Base-by-base conservation (phyloP, 495 filamentous ascomycete species). In the Penicillium pulvis region DNA sequence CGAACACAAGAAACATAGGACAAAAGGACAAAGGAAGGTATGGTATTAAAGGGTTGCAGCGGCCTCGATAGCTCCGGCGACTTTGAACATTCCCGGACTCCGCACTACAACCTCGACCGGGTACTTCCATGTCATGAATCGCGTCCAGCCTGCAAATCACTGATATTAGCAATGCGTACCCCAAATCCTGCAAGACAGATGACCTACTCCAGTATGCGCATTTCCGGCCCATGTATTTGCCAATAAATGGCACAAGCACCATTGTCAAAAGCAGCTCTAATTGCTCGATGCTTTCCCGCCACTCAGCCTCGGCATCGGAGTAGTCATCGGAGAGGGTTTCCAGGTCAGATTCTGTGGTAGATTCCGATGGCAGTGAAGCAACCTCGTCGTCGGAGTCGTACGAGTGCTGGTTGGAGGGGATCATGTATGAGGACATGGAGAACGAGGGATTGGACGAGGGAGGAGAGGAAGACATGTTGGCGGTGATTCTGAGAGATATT, bases 121-220 rank as follows among this genome's bases (percentile, higher is more conserved):
- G 60, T 90, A 90, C 62, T 89, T 87, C 88, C 88, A 90, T 68
- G 86, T 76, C 88, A 91, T 90, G 68, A 85, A 90, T 56, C 81
- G 81, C 10, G 81, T 83, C 88, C 88, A 91, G 44, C 84, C 88
- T 91, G 59, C 33, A 53, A 35, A n/a, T 9, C 1, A 44, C 20
- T 28, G 23, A 58, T 52, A n/a, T 26, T 11, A 14, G 11, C 33
- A 9, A 24, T 5, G 4, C 12, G 14, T 36, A 10, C 10, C 33
- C 33, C 1, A 1, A 14, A 36, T 36, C 20, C 23, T 30, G 17
- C 30, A 31, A 31, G 16, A 33, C 12, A 19, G 11, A 39, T 6
- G 10, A 71, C 74, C 47, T 76, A 98, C 94, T 88, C 92, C 92
- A 97, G 74, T 97, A 98, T 51, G 94, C 94, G 78, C 91, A 95